Evolutionary conservation across 495 filamentous ascomycete species (phyloP).

Genomic region (Friedmanniomyces endolithicus): DNA sequence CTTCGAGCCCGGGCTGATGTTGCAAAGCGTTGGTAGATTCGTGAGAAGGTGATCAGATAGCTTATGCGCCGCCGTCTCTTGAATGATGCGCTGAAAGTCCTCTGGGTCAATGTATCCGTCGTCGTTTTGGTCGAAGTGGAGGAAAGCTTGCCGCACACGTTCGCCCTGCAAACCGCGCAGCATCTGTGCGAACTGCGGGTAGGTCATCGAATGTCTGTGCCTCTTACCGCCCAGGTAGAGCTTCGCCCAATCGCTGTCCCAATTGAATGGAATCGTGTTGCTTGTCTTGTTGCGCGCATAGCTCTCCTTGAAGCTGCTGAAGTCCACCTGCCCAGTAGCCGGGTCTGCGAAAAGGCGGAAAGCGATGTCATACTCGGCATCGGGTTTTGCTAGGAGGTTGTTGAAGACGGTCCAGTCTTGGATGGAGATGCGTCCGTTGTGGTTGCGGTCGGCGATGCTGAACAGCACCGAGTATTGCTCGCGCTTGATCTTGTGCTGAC

Average conservation of each 20-base stretch:
- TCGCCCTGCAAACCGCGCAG: constrained; percentile 90
- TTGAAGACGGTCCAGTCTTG: constrained; percentile 87
- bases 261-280: constrained; percentile 82
- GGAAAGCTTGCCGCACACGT: constrained; percentile 88
- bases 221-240: constrained; percentile 80
- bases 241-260: constrained; percentile 94
- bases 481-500: constrained; percentile 89
- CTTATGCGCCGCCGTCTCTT: constrained; percentile 89
- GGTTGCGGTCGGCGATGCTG: constrained; percentile 67
- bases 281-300: constrained; percentile 73
- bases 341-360: constrained; percentile 90
- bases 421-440: constrained; percentile 57
- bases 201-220: constrained; percentile 77
- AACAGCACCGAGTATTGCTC: constrained; percentile 92
- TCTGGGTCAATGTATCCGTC: constrained; percentile 96
- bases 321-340: constrained; percentile 69
- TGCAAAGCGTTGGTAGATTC: constrained; percentile 86
- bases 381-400: constrained; percentile 83
- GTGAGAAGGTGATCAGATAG: constrained; percentile 93
- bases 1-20: constrained; percentile 81
- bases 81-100: constrained; percentile 91
- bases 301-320: constrained; percentile 66
- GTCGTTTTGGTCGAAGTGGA: constrained; percentile 77
- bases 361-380: constrained; percentile 97
- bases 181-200: constrained; percentile 97